Evolutionary conservation across 306 rosid species (phyloP).

Genomic region (Quercus dentata): DNA sequence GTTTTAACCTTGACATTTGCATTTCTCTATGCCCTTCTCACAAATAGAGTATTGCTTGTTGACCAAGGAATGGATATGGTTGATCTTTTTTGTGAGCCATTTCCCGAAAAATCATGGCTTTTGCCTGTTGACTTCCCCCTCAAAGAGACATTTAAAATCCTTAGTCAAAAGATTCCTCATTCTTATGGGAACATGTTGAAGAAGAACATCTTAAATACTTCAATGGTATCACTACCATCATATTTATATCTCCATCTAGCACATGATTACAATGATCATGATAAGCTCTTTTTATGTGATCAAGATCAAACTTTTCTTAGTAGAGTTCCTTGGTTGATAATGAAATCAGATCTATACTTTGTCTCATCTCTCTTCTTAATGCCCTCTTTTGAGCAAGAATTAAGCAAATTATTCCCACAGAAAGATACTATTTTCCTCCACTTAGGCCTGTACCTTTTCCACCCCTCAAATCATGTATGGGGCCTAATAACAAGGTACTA

Average conservation of each 20-base stretch:
- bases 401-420: conserved; percentile 52
- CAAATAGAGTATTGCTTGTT: conserved; percentile 62
- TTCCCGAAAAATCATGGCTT: conserved; percentile 62
- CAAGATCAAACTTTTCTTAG: conserved; percentile 52
- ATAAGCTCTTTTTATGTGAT: conserved; percentile 76
- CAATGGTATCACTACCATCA: conserved; percentile 15
- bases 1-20: conserved; percentile 57
- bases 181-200: conserved; percentile 66
- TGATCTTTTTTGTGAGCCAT: conserved; percentile 71
- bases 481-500: conserved; percentile 64
- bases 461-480: conserved; percentile 66
- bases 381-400: conserved; percentile 64
- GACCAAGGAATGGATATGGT: conserved; percentile 68
- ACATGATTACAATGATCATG: conserved; percentile 65
- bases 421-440: conserved; percentile 62
- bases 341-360: conserved; percentile 64
- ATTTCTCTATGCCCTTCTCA: conserved; percentile 71
- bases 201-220: conserved; percentile 20
- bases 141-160: conserved; percentile 23
- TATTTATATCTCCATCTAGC: conserved; percentile 58
- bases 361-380: conserved; percentile 61
- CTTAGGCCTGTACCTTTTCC: conserved; percentile 62
- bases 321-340: conserved; percentile 53
- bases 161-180: conserved; percentile 38
- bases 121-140: conserved; percentile 63